phyloP scores from a whole-genome alignment of 352 stramenopile genomes.

The Globisporangium recalcitrans region DNA sequence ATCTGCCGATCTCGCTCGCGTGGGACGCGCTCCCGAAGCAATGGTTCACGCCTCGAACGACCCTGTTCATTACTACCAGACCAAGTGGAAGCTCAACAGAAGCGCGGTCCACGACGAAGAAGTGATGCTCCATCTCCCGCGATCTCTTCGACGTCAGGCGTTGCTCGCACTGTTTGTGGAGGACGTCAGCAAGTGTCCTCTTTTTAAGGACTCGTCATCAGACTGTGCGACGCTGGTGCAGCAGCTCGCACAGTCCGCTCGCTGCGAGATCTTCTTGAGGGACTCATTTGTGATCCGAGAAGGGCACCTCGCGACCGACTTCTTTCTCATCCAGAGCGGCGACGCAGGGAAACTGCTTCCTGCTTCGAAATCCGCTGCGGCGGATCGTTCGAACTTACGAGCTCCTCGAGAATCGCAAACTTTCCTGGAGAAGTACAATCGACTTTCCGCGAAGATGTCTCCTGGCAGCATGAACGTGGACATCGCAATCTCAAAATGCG shows the following conservation, averaged over 20 bases:
- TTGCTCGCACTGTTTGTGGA: slow-evolving; percentile 28
- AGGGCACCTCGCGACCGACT: slow-evolving; percentile 52
- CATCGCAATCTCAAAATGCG: not conserved
- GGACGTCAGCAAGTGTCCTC: slow-evolving; percentile 28
- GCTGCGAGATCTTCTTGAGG: slow-evolving; percentile 57
- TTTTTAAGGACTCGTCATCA: slow-evolving; percentile 20
- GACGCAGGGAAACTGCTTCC: slow-evolving; percentile 52
- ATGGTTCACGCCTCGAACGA: slow-evolving; percentile 18
- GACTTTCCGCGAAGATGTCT: not conserved
- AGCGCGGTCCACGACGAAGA: slow-evolving; percentile 49
- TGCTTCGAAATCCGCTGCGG: slow-evolving; percentile 16
- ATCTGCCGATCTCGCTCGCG: slow-evolving; percentile 36
- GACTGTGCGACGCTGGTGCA: slow-evolving; percentile 24
- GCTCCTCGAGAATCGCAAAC: not conserved
- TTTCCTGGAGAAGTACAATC: not conserved
- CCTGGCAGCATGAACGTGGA: not conserved
- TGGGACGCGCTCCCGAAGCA: slow-evolving; percentile 61
- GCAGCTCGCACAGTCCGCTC: slow-evolving; percentile 25
- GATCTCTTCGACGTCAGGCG: slow-evolving; percentile 34
- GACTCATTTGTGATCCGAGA: slow-evolving; percentile 49
- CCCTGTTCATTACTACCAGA: slow-evolving; percentile 51
- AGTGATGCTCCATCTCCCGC: slow-evolving; percentile 40
- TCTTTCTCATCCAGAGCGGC: slow-evolving; percentile 63
- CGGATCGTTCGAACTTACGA: not conserved
- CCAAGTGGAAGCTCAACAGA: slow-evolving; percentile 71